A percentile compares a stretch with the other conserved stretches of the same genome.
Evolutionary conservation across 164 flowering plant genomes (phyloP).

Genomic region (Berberis vulgaris): DNA sequence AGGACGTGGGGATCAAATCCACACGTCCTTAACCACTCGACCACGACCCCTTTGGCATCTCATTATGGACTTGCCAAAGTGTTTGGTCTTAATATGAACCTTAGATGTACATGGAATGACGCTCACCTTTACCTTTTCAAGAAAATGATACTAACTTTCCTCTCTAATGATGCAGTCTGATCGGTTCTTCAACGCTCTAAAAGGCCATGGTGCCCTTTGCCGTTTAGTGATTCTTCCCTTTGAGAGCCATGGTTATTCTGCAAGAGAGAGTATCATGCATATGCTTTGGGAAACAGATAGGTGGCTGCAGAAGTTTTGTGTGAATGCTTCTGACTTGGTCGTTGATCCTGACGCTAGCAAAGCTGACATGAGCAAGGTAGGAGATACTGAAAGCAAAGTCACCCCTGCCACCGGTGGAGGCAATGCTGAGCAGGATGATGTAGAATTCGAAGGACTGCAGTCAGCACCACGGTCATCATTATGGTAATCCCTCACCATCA

Average conservation of each 20-base stretch:
- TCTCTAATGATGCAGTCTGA: constrained; percentile 62
- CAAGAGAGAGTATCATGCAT: constrained; percentile 97
- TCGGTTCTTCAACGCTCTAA: constrained; percentile 84
- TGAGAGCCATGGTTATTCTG: constrained; percentile 94
- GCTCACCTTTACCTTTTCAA: background rate
- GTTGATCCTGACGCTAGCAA: constrained; percentile 25
- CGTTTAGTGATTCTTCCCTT: constrained; percentile 89
- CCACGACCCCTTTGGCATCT: too few relatives aligned
- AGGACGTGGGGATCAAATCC: too few relatives aligned
- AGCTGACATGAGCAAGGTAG: constrained; percentile 21
- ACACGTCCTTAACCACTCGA: too few relatives aligned
- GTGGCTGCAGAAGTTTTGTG: constrained; percentile 82
- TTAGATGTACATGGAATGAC: too few relatives aligned
- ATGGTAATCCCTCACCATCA: constrained; percentile 39
- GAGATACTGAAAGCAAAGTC: constrained; percentile 36
- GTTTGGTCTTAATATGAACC: too few relatives aligned
- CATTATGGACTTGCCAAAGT: too few relatives aligned
- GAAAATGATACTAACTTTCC: background rate
- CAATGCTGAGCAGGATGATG: constrained; percentile 26
- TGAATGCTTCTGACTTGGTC: constrained; percentile 31
- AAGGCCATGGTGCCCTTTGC: constrained; percentile 94
- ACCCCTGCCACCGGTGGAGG: constrained; percentile 61
- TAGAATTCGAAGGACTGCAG: constrained; percentile 22
- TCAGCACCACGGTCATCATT: constrained; percentile 42
- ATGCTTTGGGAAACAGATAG: constrained; percentile 96